phyloP scores from a whole-genome alignment of 2,329 filamentous ascomycete species.

The Arthrinium puccinioides region DNA sequence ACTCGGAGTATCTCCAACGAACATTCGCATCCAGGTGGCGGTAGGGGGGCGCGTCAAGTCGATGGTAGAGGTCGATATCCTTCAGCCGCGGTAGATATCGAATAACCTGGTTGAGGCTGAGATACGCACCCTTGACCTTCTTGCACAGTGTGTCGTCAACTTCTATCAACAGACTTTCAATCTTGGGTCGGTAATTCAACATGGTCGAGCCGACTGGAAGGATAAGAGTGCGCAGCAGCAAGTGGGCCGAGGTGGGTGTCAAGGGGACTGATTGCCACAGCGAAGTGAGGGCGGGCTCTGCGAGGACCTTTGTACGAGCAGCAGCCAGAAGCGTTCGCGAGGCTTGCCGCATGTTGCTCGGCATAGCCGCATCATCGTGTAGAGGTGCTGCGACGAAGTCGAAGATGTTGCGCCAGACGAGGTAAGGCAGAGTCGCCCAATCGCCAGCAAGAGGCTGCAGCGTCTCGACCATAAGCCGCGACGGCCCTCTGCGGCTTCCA shows the following conservation, averaged over 20 bases:
- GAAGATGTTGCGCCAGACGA: slow-evolving; percentile 40
- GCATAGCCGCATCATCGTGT: slow-evolving; percentile 31
- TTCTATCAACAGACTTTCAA: slow-evolving; percentile 64
- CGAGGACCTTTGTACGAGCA: slow-evolving; percentile 57
- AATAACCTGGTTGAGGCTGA: slow-evolving; percentile 53
- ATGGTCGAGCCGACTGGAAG: slow-evolving; percentile 35
- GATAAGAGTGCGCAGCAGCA: slow-evolving; percentile 27
- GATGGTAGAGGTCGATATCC: slow-evolving; percentile 66
- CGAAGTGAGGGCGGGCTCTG: slow-evolving; percentile 65
- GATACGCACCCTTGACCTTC: slow-evolving; percentile 16
- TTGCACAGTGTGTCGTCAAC: slow-evolving; percentile 34
- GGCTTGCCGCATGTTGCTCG: slow-evolving; percentile 33
- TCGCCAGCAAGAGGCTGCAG: slow-evolving; percentile 3
- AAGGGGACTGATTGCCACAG: slow-evolving; percentile 66
- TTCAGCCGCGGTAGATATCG: slow-evolving; percentile 58
- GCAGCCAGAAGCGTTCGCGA: slow-evolving; percentile 47
- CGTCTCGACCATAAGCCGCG: too few species aligned
- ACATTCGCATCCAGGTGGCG: slow-evolving; percentile 46
- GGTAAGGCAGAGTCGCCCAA: slow-evolving; percentile 5
- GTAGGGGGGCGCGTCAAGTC: slow-evolving; percentile 61
- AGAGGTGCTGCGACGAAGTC: slow-evolving; percentile 56
- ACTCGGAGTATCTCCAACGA: slow-evolving; percentile 63
- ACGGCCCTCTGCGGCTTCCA: too few species aligned
- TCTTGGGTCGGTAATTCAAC: slow-evolving; percentile 63
- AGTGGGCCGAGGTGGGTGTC: slow-evolving; percentile 32